Base-by-base conservation (phyloP, 371 early-diverging fungal species). In the Ecytonucleospora hepatopenaei region DNA sequence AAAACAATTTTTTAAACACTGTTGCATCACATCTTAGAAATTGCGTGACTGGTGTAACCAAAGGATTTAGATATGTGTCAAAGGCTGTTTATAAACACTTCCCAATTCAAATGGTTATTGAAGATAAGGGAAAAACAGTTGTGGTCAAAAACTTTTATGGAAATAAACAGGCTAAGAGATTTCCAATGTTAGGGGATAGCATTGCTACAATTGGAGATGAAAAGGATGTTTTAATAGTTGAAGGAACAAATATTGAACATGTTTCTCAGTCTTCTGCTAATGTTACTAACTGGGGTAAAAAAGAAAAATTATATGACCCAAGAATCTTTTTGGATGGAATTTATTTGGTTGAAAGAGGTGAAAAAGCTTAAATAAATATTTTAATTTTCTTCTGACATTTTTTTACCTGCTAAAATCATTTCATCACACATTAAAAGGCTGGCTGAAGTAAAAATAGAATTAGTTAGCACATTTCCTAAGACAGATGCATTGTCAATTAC, bases 61-160 rank as follows among this genome's bases (percentile, higher is more conserved):
- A 89, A 83, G 99, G 97, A 63, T 96, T 87, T 88, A 85, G 88
- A 82, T 98, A 96, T 88, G 92, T 90, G 86, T 87, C 96, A 89
- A 93, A 94, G 76, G 92, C 89, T 76, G 96, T 92, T 59, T 94
- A 94, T 77, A 94, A 94, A 69, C 99, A 98, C 84, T 98, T 98
- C 84, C 95, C 99, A 82, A 98, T 98, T 86, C 91, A 90, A 84
- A 88, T 89, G 71, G 88, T 87, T 80, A 86, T 96, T 68, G 80
- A 83, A 69, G 86, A 90, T 71, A 83, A 83, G 71, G 87, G 85
- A 59, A 85, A 86, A 75, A 80, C 79, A 28, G 65, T 81, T 5
- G 86, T 92, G 53, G 89, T 98, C 82, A 90, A 96, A 79, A 97
- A 96, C 87, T 98, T 94, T 84, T 84, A 96, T 74, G 99, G 99